Conservation (phyloP, 257 asterid genomes). For the Fraxinus quadrangulata region DNA sequence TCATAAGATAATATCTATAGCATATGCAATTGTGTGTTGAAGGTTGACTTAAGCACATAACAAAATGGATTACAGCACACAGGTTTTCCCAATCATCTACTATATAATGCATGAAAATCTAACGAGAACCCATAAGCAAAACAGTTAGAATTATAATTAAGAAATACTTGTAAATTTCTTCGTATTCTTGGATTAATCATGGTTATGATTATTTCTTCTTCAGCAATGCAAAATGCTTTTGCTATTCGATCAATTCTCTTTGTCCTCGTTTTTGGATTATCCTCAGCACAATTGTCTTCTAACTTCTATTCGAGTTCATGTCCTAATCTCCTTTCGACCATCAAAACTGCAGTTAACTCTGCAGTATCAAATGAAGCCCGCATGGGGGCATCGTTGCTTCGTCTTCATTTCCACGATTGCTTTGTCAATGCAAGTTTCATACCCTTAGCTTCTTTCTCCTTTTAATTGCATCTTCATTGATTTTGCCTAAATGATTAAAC, state of each 20-base stretch:
- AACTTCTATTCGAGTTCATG: slow-evolving; percentile 57
- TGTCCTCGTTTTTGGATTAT: slow-evolving; percentile 35
- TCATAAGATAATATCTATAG: too few relatives aligned
- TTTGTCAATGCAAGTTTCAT: slow-evolving; percentile 44
- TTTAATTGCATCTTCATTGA: background rate
- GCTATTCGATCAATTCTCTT: slow-evolving; percentile 25
- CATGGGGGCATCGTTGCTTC: slow-evolving; percentile 64
- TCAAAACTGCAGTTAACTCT: slow-evolving; percentile 44
- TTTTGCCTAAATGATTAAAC: background rate
- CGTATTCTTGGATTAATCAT: slow-evolving; percentile 9
- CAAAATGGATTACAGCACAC: background rate
- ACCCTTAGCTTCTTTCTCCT: background rate
- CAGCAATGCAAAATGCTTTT: background rate
- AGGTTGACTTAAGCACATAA: slow-evolving; percentile 22
- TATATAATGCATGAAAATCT: slow-evolving; percentile 46
- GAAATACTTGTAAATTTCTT: background rate
- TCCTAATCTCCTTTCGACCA: slow-evolving; percentile 46
- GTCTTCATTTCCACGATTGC: slow-evolving; percentile 64
- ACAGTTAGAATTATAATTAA: background rate
- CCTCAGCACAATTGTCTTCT: slow-evolving; percentile 52
- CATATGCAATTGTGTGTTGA: background rate
- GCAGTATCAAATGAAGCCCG: slow-evolving; percentile 48
- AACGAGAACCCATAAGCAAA: slow-evolving; percentile 6
- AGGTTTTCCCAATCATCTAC: slow-evolving; percentile 11
- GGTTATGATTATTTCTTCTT: slow-evolving; percentile 5